These are phyloP conservation scores for Pestalotiopsis fici DNA, from an alignment of 2,329 filamentous ascomycete species.

Conservation along the genomic window DNA sequence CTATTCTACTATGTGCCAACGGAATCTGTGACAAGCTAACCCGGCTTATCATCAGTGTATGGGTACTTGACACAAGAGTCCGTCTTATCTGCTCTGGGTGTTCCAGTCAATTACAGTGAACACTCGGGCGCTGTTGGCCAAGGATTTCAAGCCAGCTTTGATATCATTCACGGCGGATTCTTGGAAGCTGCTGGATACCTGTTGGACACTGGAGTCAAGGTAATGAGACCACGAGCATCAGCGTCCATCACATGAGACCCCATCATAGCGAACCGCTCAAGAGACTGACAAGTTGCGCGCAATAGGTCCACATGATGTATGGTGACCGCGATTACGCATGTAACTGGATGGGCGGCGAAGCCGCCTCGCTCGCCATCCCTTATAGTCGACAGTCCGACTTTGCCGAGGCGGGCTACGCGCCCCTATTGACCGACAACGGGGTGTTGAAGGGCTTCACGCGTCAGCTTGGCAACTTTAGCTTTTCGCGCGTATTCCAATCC, in stretches of 20 bases:
- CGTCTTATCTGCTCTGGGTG: conserved; percentile 59
- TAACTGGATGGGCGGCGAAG: conserved; percentile 60
- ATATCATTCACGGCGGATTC: conserved; percentile 33
- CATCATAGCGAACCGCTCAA: neutral
- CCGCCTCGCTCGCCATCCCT: conserved; percentile 47
- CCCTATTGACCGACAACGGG: conserved; percentile 58
- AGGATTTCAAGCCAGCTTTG: conserved; percentile 40
- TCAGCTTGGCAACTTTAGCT: conserved; percentile 68
- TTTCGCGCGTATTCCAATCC: conserved; percentile 58
- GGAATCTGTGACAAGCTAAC: neutral
- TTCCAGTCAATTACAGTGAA: conserved; percentile 59
- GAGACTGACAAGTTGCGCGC: neutral
- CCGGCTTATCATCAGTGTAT: conserved; percentile 15
- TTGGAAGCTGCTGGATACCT: conserved; percentile 51
- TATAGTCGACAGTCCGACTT: conserved; percentile 45
- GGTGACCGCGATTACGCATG: conserved; percentile 60
- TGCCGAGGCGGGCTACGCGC: conserved; percentile 60
- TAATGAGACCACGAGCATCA: conserved; percentile 49
- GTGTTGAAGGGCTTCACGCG: conserved; percentile 30
- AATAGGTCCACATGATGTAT: conserved; percentile 47
- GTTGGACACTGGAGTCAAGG: conserved; percentile 57
- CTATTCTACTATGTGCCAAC: too few species aligned
- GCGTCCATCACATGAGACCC: neutral
- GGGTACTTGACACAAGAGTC: conserved; percentile 58
- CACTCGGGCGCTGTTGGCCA: conserved; percentile 40